Percentiles rank a stretch among this genome's conserved stretches.
Conservation (phyloP, 768 basidiomycete species). For the Termitomyces sp. region DNA sequence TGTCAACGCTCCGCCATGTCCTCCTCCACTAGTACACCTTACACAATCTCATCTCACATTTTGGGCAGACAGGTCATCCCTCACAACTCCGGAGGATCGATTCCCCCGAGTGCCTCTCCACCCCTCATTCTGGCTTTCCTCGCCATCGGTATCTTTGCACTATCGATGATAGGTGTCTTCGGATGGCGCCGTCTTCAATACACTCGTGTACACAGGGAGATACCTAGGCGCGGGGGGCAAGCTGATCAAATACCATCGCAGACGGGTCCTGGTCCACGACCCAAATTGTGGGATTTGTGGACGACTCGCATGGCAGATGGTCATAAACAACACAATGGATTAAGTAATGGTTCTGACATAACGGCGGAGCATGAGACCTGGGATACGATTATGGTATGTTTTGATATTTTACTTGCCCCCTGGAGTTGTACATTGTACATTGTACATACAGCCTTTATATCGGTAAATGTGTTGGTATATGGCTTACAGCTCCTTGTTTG, state of each 20-base stretch:
- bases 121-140: slow-evolving; percentile 60
- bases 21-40: background rate
- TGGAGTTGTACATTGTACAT: slow-evolving; percentile 3
- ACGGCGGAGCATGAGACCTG: slow-evolving; percentile 25
- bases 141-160: slow-evolving; percentile 51
- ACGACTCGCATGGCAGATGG: slow-evolving; percentile 11
- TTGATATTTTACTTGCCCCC: background rate
- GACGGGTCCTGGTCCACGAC: slow-evolving; percentile 26
- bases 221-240: background rate
- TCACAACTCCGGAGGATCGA: background rate
- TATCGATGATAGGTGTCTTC: slow-evolving; percentile 46
- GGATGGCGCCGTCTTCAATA: slow-evolving; percentile 39
- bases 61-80: background rate
- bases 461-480: background rate
- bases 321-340: background rate
- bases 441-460: background rate
- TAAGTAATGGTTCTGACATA: background rate
- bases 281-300: slow-evolving; percentile 47
- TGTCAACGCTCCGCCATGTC: slow-evolving; percentile 9
- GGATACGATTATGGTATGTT: slow-evolving; percentile 40
- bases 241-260: background rate
- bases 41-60: background rate
- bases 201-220: slow-evolving; percentile 3
- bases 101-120: slow-evolving; percentile 39
- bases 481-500: slow-evolving; percentile 1